These are phyloP conservation scores for Pseudogymnoascus sp. DNA, from an alignment of 2,329 filamentous ascomycete species.

Conservation along the genomic window DNA sequence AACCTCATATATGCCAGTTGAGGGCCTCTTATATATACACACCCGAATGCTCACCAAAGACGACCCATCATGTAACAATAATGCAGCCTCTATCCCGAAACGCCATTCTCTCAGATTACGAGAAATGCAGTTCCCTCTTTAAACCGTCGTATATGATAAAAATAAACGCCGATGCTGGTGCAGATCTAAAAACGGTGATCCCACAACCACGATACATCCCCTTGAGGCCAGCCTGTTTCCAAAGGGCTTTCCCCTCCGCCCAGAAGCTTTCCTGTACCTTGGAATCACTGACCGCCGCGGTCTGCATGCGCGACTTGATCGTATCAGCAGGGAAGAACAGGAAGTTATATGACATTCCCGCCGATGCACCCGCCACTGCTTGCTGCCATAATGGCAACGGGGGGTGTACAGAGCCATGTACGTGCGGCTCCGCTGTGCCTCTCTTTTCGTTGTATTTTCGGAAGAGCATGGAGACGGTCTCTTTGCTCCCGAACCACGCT, in stretches of 20 bases:
- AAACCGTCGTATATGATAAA: constrained; percentile 91
- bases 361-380: constrained; percentile 75
- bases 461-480: constrained; percentile 67
- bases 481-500: constrained; percentile 91
- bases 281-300: constrained; percentile 51
- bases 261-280: constrained; percentile 55
- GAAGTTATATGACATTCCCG: constrained; percentile 93
- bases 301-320: constrained; percentile 96
- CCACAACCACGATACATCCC: constrained; percentile 92
- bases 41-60: neutral
- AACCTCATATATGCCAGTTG: neutral
- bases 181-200: constrained; percentile 79
- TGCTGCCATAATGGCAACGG: constrained; percentile 77
- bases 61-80: neutral
- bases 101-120: constrained; percentile 20
- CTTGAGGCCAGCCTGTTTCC: constrained; percentile 70
- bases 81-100: constrained; percentile 7
- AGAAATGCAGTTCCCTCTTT: constrained; percentile 56
- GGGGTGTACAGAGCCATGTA: constrained; percentile 23
- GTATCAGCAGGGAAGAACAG: constrained; percentile 96
- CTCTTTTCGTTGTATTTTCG: constrained; percentile 43
- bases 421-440: neutral
- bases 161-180: constrained; percentile 95
- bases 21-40: neutral
- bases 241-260: constrained; percentile 64